Conservation (phyloP, 805 yeast genomes). For the Suhomyces sp. region DNA sequence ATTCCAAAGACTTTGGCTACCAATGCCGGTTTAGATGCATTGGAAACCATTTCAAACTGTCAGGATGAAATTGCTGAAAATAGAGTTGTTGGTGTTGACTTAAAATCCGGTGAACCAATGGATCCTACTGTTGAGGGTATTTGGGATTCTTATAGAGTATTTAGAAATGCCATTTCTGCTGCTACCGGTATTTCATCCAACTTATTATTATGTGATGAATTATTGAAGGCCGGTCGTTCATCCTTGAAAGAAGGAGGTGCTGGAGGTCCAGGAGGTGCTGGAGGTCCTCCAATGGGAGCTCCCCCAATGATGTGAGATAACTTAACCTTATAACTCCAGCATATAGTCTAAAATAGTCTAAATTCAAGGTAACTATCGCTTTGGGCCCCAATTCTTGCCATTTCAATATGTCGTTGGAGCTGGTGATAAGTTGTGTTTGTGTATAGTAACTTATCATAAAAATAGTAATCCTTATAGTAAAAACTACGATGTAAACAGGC, state of each 20-base stretch:
- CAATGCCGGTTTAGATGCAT: conserved; percentile 90
- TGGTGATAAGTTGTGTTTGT: not conserved
- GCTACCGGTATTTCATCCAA: conserved; percentile 95
- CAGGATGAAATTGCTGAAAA: conserved; percentile 86
- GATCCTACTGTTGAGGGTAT: conserved; percentile 93
- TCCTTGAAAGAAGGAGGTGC: conserved; percentile 61
- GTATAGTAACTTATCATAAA: not conserved
- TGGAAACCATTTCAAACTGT: conserved; percentile 83
- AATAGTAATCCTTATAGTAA: not conserved
- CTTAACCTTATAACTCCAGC: not conserved
- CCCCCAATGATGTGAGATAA: conserved; percentile 12
- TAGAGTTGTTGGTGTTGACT: conserved; percentile 84
- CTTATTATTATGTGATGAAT: conserved; percentile 89
- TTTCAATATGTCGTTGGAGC: not conserved
- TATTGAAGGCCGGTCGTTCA: conserved; percentile 94
- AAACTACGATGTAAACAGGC: not conserved
- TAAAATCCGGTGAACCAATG: conserved; percentile 90
- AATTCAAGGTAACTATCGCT: not conserved
- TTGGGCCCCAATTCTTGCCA: not conserved
- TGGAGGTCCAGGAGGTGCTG: conserved; percentile 10
- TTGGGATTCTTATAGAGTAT: conserved; percentile 94
- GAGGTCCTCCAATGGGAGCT: conserved; percentile 19
- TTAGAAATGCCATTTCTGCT: conserved; percentile 87
- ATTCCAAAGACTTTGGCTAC: conserved; percentile 90
- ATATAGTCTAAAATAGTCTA: not conserved